Percentiles rank a stretch among this genome's conserved stretches.
Conservation (phyloP, 2,329 filamentous ascomycete species). For the Cladobotryum mycophilum region DNA sequence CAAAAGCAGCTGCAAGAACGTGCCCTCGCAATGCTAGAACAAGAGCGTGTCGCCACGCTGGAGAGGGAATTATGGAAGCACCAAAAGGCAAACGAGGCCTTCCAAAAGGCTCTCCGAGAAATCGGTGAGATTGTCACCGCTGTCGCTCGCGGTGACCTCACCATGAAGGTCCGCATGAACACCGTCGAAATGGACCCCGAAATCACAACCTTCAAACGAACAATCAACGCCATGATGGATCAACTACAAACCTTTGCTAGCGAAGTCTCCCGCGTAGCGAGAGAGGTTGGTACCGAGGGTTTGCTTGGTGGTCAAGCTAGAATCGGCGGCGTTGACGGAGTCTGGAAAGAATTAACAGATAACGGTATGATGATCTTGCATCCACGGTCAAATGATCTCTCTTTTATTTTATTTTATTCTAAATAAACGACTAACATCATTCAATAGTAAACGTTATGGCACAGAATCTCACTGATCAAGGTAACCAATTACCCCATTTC, state of each 20-base stretch:
- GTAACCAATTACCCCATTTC: conserved; percentile 24
- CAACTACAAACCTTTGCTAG: conserved; percentile 94
- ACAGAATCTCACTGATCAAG: conserved; percentile 73
- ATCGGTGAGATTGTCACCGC: conserved; percentile 97
- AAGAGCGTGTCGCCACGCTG: conserved; percentile 78
- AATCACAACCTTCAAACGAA: conserved; percentile 95
- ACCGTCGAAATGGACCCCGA: conserved; percentile 96
- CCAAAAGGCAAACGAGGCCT: conserved; percentile 95
- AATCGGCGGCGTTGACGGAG: conserved; percentile 89
- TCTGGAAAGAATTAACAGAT: conserved; percentile 94
- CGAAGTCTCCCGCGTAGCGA: conserved; percentile 89
- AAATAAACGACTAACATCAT: conserved; percentile 1
- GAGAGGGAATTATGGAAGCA: conserved; percentile 95
- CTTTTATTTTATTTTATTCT: background rate
- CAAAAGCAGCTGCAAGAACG: conserved; percentile 81
- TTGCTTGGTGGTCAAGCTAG: conserved; percentile 89
- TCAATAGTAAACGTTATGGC: conserved; percentile 71
- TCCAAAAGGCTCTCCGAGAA: conserved; percentile 93
- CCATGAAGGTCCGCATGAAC: conserved; percentile 95
- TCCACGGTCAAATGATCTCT: background rate
- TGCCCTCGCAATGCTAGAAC: conserved; percentile 75
- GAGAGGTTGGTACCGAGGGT: conserved; percentile 93
- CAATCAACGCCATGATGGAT: conserved; percentile 99
- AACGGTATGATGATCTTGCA: conserved; percentile 48
- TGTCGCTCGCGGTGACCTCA: conserved; percentile 89